Base-by-base conservation (phyloP, 2,329 filamentous ascomycete genomes). In the Neurospora sp. region DNA sequence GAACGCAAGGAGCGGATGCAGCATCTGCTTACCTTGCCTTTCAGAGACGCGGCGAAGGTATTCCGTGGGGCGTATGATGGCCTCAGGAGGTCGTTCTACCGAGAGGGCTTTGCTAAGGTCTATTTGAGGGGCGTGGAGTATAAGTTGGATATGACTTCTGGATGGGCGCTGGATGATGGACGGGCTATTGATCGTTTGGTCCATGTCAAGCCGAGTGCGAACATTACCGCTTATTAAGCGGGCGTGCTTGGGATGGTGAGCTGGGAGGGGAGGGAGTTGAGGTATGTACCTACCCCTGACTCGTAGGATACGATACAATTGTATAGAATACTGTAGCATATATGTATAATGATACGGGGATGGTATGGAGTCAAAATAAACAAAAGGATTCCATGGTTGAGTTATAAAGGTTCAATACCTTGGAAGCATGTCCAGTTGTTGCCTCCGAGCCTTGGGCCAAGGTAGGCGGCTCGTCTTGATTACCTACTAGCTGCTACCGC, bases 131-230 rank as follows among this genome's bases (percentile, higher is more conserved):
- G 81, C 19, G 77, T 80, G 40, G 77, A 79, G 68, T 88, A 86
- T 76, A 89, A 88, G 79, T 77, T 90, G 28, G 88, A 89, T 73
- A 81, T 88, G 17, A 81, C 81, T 2, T 82, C 83, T 46, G 87
- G 86, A 0, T 88, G 86, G 80, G 85, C 85, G 28, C 81, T 89
- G 67, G 88, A 90, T 52, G 81, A 84, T 4, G 89, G 89, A 62
- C 82, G 81, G 69, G 86, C 86, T 3, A 76, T 90, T 68, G 88
- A 90, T 78, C 82, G 84, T 72, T 75, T 90, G 46, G 82, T 86
- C 71, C 76, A 73, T 70, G 75, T 82, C 36, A 76, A 79, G 74
- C 70, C 72, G 57, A 40, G 46, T 36, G 52, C 52, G 28, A 62
- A 62, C 28, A 36, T 62, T 12, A 62, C 5, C 8, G 52, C 52